A percentile compares a stretch with the other conserved stretches of the same genome.
Conservation (phyloP, 2,329 filamentous ascomycete species). For the Pseudogymnoascus sp. region DNA sequence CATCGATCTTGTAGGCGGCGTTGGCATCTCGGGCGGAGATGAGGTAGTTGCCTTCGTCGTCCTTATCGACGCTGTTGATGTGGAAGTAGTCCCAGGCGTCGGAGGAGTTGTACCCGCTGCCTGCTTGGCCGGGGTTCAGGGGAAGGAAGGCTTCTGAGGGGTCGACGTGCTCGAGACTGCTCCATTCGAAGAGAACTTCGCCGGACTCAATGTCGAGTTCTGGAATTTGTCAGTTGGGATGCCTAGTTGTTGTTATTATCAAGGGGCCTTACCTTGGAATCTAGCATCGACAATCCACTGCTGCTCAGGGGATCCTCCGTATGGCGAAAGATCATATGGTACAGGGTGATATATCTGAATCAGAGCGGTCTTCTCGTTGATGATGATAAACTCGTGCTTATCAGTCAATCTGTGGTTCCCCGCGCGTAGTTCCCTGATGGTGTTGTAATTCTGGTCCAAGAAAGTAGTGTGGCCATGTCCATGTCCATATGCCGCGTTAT, state of each 20-base stretch:
- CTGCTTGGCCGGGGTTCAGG: slow-evolving; percentile 39
- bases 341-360: slow-evolving; percentile 48
- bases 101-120: slow-evolving; percentile 31
- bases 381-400: slow-evolving; percentile 49
- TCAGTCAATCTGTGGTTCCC: slow-evolving; percentile 44
- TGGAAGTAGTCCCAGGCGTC: slow-evolving; percentile 35
- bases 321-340: slow-evolving; percentile 37
- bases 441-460: slow-evolving; percentile 48
- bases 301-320: slow-evolving; percentile 40
- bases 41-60: slow-evolving; percentile 37
- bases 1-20: slow-evolving; percentile 41
- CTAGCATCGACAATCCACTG: slow-evolving; percentile 50
- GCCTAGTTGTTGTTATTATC: neutral
- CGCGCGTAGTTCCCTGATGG: slow-evolving; percentile 44
- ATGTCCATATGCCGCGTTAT: slow-evolving; percentile 44
- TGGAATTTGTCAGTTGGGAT: slow-evolving; percentile 20
- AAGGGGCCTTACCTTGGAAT: slow-evolving; percentile 40
- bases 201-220: slow-evolving; percentile 37
- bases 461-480: slow-evolving; percentile 48
- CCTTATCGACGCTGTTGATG: slow-evolving; percentile 34
- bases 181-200: slow-evolving; percentile 52
- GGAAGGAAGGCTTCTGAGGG: slow-evolving; percentile 42
- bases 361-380: slow-evolving; percentile 45
- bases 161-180: slow-evolving; percentile 42
- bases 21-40: slow-evolving; percentile 41